These are phyloP conservation scores for Malbranchea cinnamomea DNA, from an alignment of 2,329 filamentous ascomycete species.

Conservation along the genomic window DNA sequence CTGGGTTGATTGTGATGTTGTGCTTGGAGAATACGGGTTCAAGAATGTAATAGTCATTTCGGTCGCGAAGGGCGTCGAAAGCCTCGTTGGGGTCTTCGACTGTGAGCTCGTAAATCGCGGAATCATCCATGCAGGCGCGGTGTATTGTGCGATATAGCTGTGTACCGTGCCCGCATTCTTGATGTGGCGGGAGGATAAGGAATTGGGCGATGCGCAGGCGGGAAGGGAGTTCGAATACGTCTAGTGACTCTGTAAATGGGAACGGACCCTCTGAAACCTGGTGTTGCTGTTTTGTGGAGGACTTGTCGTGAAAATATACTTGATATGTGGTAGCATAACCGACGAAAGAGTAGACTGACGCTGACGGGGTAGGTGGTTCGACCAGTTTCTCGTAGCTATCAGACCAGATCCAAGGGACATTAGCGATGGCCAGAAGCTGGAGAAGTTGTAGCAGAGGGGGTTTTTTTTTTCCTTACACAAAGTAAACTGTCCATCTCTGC, in stretches of 20 bases:
- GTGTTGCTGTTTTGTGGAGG: conserved; percentile 27
- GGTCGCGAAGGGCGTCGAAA: conserved; percentile 51
- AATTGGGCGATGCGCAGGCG: conserved; percentile 87
- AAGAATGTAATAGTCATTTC: conserved; percentile 43
- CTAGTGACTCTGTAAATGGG: conserved; percentile 25
- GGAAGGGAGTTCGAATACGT: conserved; percentile 51
- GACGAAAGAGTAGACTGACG: conserved; percentile 59
- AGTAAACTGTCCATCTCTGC: conserved; percentile 82
- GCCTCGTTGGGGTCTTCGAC: conserved; percentile 79
- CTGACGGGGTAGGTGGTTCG: conserved; percentile 27
- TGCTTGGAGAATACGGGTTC: conserved; percentile 35
- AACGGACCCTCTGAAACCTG: conserved; percentile 29
- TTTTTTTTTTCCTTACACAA: conserved; percentile 43
- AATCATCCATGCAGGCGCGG: conserved; percentile 47
- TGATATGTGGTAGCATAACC: conserved; percentile 87
- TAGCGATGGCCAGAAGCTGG: too few species aligned
- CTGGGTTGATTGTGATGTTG: conserved; percentile 33
- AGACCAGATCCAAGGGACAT: conserved; percentile 13
- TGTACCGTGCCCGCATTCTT: conserved; percentile 63
- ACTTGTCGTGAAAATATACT: conserved; percentile 53
- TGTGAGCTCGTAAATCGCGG: conserved; percentile 66
- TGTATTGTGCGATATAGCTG: conserved; percentile 73
- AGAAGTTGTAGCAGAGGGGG: too few species aligned
- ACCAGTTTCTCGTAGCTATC: conserved; percentile 40
- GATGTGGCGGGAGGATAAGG: conserved; percentile 75